Evolutionary conservation across 306 rosid genomes (phyloP).

Genomic region (Cucurbita argyrosperma): DNA sequence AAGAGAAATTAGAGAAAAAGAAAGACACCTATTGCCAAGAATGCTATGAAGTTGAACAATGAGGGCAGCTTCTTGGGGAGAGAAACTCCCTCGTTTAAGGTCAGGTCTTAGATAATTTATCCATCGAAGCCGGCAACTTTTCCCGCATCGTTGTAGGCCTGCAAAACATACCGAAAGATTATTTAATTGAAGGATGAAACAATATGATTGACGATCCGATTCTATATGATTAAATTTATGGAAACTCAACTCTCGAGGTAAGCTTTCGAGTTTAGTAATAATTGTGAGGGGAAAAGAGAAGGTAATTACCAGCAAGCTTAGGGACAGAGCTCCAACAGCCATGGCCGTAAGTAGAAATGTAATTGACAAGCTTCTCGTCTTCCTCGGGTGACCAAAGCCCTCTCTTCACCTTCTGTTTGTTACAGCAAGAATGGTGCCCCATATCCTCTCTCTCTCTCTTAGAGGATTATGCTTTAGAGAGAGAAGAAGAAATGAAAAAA

Average conservation of each 20-base stretch:
- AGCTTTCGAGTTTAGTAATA: neutral
- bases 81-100: constrained; percentile 87
- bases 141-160: constrained; percentile 90
- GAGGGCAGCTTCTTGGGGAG: constrained; percentile 86
- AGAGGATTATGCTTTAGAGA: neutral
- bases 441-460: constrained; percentile 12
- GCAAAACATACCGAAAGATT: neutral
- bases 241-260: too few relatives aligned
- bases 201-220: neutral
- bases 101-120: constrained; percentile 93
- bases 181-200: neutral
- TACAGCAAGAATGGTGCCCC: constrained; percentile 98
- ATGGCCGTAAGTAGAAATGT: constrained; percentile 77
- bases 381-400: constrained; percentile 98
- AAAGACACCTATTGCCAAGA: constrained; percentile 67
- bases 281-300: neutral
- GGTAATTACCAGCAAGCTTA: constrained; percentile 52
- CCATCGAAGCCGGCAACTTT: constrained; percentile 95
- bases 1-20: neutral
- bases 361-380: constrained; percentile 88
- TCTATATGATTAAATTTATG: neutral
- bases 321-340: constrained; percentile 99
- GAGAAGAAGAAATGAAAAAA: neutral
- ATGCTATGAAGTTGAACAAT: constrained; percentile 79
- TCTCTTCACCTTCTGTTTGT: constrained; percentile 94